Conservation (phyloP, 176 grass and related monocot species). For the bread wheat (Triticum aestivum) region IWGSC_CS_RefSeq_v2.1 NC_057803.1:558741522-558742021, state of each 20-base stretch:
- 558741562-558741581: background rate
- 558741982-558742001: background rate
- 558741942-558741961: background rate
- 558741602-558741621: background rate
- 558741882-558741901: background rate
- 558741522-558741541: background rate
- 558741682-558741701: conserved; percentile 2
- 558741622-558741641: conserved; percentile 13
- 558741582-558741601: background rate
- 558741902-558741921: background rate
- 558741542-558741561: background rate
- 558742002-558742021: background rate
- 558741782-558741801: background rate
- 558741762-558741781: background rate
- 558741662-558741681: conserved; percentile 28
- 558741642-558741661: background rate
- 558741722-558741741: background rate
- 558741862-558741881: conserved; percentile 6
- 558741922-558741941: background rate
- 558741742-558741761: background rate
- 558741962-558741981: conserved; percentile 1
- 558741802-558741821: background rate
- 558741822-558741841: background rate
- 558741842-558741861: background rate
- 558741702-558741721: background rate